A percentile compares a stretch with the other conserved stretches of the same genome.
Conservation (phyloP, 2,329 filamentous ascomycete genomes). For the Elsinoe fawcettii region DNA sequence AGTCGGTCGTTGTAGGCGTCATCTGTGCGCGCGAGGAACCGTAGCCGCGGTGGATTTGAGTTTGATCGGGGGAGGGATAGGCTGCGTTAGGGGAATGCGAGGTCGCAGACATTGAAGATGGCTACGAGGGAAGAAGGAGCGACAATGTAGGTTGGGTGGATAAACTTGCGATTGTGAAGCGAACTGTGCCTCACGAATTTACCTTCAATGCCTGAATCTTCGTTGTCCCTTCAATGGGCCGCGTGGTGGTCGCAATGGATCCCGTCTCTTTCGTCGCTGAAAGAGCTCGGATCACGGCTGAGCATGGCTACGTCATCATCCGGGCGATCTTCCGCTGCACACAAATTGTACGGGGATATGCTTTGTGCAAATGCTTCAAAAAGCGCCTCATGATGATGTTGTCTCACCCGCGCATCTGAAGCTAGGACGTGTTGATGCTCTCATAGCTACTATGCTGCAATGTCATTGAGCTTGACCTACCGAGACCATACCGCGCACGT, state of each 20-base stretch:
- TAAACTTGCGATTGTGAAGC: background rate
- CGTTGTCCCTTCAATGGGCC: background rate
- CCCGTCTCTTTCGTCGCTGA: background rate
- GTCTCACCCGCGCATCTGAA: background rate
- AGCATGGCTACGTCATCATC: constrained; percentile 3
- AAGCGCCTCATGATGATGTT: constrained; percentile 5
- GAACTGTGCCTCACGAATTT: background rate
- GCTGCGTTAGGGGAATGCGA: background rate
- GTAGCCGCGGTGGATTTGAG: constrained; percentile 9
- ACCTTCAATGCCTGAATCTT: background rate
- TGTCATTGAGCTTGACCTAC: background rate
- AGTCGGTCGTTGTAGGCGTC: background rate
- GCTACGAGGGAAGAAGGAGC: no score
- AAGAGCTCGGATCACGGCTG: constrained; percentile 3
- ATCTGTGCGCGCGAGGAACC: constrained; percentile 9
- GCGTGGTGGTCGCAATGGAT: background rate
- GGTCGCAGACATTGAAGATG: background rate
- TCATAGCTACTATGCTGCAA: background rate
- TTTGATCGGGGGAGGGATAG: constrained; percentile 6
- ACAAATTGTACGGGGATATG: background rate
- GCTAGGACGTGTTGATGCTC: background rate
- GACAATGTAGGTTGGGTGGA: no score
- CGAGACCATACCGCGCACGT: background rate
- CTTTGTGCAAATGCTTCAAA: background rate
- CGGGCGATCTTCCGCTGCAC: constrained; percentile 1